A percentile compares a stretch with the other conserved stretches of the same genome.
These are phyloP conservation scores for Pyricularia grisea DNA, from an alignment of 2,329 filamentous ascomycete genomes.

Conservation along the genomic window DNA sequence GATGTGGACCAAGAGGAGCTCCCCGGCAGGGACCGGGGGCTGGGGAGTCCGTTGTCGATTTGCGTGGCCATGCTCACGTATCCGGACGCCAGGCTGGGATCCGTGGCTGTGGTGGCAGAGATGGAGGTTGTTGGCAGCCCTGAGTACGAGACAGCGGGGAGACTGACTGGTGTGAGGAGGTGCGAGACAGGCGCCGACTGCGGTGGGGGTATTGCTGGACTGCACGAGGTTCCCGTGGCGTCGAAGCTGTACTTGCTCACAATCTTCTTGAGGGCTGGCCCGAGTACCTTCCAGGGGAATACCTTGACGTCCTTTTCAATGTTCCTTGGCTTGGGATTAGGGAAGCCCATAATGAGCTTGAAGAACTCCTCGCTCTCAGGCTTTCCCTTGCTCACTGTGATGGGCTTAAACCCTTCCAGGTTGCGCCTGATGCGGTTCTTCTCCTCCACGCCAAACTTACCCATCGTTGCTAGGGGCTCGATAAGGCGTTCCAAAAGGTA, in stretches of 20 bases:
- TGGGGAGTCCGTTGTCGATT: conserved; percentile 40
- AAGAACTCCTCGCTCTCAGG: conserved; percentile 93
- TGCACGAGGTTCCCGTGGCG: not conserved
- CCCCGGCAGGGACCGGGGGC: conserved; percentile 40
- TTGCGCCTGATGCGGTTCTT: conserved; percentile 97
- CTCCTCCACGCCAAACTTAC: conserved; percentile 88
- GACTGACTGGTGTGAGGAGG: conserved; percentile 29
- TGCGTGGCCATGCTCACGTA: conserved; percentile 25
- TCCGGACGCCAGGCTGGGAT: conserved; percentile 26
- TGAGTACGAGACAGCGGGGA: conserved; percentile 25
- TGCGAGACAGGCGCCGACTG: conserved; percentile 18
- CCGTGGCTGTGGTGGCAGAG: conserved; percentile 21
- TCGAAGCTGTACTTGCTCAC: conserved; percentile 83
- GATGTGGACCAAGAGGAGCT: conserved; percentile 40
- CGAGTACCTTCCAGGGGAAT: conserved; percentile 89
- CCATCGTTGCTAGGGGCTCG: conserved; percentile 60
- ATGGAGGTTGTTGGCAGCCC: conserved; percentile 37
- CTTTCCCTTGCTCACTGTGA: conserved; percentile 91
- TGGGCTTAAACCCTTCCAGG: conserved; percentile 83
- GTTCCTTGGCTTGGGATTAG: conserved; percentile 87
- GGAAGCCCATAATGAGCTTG: conserved; percentile 98
- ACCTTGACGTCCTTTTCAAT: conserved; percentile 99
- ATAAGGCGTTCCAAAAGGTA: conserved; percentile 77
- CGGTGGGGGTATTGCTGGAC: conserved; percentile 19
- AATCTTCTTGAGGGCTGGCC: conserved; percentile 88